Conservation (phyloP, 768 basidiomycete species). For the Russula sp. region DNA sequence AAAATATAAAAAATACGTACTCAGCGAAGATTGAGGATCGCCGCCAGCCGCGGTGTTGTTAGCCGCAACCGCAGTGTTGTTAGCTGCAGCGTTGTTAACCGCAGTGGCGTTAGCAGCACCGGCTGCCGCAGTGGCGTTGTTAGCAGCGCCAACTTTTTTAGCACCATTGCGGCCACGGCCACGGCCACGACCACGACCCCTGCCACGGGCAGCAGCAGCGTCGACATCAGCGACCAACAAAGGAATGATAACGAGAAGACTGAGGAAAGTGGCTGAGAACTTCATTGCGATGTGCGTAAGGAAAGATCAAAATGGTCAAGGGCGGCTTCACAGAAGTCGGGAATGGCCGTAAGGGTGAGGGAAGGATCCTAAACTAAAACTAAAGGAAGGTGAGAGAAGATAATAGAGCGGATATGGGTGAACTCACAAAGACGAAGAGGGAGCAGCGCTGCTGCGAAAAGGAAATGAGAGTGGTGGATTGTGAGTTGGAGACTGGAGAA, state of each 20-base stretch:
- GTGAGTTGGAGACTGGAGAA: conserved; percentile 17
- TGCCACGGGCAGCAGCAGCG: background rate
- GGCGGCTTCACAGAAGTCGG: conserved; percentile 45
- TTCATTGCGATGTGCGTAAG: conserved; percentile 20
- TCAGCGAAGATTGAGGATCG: conserved; percentile 43
- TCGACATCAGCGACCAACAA: conserved; percentile 14
- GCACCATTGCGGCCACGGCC: background rate
- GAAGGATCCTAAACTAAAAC: conserved; percentile 30
- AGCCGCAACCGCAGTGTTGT: too few relatives aligned
- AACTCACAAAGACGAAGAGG: conserved; percentile 25
- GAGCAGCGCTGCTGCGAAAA: conserved; percentile 54
- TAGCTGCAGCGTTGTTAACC: background rate
- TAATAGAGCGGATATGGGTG: background rate
- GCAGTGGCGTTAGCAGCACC: conserved; percentile 8
- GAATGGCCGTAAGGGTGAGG: conserved; percentile 32
- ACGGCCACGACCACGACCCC: background rate
- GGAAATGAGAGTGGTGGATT: conserved; percentile 27
- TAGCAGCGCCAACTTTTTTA: background rate
- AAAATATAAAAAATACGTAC: conserved; percentile 22
- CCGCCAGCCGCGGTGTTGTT: background rate
- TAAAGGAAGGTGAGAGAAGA: conserved; percentile 20
- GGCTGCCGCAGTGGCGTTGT: conserved; percentile 12
- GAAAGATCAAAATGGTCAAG: background rate
- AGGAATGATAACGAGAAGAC: conserved; percentile 6
- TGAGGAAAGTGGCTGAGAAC: conserved; percentile 15